Percentiles rank a stretch among this genome's conserved stretches.
Conservation (phyloP, 306 rosid species). For the Cajanus cajan region DNA sequence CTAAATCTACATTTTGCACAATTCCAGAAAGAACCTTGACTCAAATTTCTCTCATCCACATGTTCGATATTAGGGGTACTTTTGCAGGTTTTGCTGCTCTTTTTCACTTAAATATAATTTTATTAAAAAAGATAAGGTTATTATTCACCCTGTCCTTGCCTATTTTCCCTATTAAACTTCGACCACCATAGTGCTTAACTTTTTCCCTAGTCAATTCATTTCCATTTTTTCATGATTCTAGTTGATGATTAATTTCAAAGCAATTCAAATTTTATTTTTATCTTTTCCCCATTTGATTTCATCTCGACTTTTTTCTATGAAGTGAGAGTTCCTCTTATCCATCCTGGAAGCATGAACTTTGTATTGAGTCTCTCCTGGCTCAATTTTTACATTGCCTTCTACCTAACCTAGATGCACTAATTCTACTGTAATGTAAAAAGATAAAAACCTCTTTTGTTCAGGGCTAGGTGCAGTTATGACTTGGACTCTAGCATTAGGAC, state of each 20-base stretch:
- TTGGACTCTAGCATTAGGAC: conserved; percentile 56
- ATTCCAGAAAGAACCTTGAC: neutral
- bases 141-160: neutral
- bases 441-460: conserved; percentile 26
- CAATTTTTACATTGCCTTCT: neutral
- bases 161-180: neutral
- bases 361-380: neutral
- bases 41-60: neutral
- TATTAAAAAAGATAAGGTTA: neutral
- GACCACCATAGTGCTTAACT: neutral
- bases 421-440: neutral
- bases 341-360: neutral
- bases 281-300: neutral
- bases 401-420: neutral
- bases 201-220: neutral
- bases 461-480: conserved; percentile 44
- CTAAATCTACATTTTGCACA: neutral
- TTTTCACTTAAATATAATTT: neutral
- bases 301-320: neutral
- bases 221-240: neutral
- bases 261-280: neutral
- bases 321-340: neutral
- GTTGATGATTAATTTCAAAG: neutral
- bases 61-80: neutral
- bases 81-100: neutral